Evolutionary conservation across 1,139 yeast species (phyloP).

Genomic region (Pichia sp.): DNA sequence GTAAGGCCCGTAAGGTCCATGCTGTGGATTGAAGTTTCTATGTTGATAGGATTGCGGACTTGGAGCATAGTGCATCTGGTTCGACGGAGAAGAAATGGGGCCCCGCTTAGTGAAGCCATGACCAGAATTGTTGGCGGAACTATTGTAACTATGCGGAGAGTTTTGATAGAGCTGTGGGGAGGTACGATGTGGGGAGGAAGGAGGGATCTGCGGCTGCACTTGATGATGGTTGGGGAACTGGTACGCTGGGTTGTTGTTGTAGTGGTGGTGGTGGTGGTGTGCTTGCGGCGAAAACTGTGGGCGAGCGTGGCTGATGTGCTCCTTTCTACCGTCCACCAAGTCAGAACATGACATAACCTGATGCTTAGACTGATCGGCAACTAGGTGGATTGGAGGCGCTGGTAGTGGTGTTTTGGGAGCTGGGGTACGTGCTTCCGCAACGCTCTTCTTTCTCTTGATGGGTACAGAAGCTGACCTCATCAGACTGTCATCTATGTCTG

Average conservation of each 20-base stretch:
- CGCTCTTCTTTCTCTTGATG: slow-evolving; percentile 9
- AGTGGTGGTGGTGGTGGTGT: not conserved
- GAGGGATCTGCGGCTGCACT: not conserved
- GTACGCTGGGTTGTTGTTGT: not conserved
- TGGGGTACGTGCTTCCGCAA: slow-evolving; percentile 7
- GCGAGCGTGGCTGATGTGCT: not conserved
- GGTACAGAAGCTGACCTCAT: slow-evolving; percentile 19
- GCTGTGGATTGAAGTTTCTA: slow-evolving; percentile 1
- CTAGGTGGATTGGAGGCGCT: slow-evolving; percentile 3
- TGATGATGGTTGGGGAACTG: not conserved
- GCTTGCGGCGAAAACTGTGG: not conserved
- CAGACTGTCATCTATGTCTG: not conserved
- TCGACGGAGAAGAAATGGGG: not conserved
- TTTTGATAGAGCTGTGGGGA: slow-evolving; percentile 5
- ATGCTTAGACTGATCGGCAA: not conserved
- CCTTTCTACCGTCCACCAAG: not conserved
- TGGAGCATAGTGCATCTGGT: not conserved
- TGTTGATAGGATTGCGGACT: slow-evolving; percentile 1
- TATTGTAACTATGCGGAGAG: not conserved
- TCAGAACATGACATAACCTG: not conserved
- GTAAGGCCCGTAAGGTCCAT: not conserved
- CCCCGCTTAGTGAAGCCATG: not conserved
- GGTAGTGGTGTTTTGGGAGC: slow-evolving; percentile 10
- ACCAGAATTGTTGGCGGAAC: too few species aligned
- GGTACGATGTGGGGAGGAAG: slow-evolving; percentile 4